A percentile compares a stretch with the other conserved stretches of the same genome.
Conservation (phyloP, 148 eudicot genomes). For the Vaccinium darrowii region DNA sequence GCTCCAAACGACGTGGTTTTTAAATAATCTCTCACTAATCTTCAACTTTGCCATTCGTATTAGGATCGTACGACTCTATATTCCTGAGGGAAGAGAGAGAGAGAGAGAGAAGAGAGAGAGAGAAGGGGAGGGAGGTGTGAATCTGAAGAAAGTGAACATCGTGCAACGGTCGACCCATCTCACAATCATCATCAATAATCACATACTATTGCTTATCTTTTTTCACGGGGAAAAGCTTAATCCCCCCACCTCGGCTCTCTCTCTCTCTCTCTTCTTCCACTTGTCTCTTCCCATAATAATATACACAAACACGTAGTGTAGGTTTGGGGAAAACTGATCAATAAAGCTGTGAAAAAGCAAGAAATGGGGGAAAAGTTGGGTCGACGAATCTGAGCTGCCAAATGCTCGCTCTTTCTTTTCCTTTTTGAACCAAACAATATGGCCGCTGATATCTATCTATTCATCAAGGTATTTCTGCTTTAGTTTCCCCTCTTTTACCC, state of each 20-base stretch:
- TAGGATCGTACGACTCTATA: neutral
- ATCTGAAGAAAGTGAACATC: neutral
- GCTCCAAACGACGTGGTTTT: neutral
- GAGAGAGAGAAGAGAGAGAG: neutral
- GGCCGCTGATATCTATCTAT: slow-evolving; percentile 42
- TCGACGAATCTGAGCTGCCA: slow-evolving; percentile 27
- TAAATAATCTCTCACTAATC: neutral
- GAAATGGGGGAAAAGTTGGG: slow-evolving; percentile 13
- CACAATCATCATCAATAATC: neutral
- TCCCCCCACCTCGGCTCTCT: neutral
- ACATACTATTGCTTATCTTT: neutral
- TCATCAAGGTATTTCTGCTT: slow-evolving; percentile 32
- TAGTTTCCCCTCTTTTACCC: neutral
- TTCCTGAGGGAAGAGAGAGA: neutral
- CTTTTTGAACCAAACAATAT: slow-evolving; percentile 22
- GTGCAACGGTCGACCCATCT: slow-evolving; percentile 11
- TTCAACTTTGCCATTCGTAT: neutral
- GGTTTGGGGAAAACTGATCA: slow-evolving; percentile 15
- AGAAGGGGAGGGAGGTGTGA: neutral
- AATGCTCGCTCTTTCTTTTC: slow-evolving; percentile 12
- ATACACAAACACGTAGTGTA: neutral
- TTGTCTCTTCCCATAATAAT: neutral
- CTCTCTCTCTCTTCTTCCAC: neutral
- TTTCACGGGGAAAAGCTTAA: neutral
- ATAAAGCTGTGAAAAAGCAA: slow-evolving; percentile 25